Percentiles rank a stretch among this genome's conserved stretches.
phyloP scores from a whole-genome alignment of 2,329 filamentous ascomycete genomes.

The Fusarium euwallaceae region DNA sequence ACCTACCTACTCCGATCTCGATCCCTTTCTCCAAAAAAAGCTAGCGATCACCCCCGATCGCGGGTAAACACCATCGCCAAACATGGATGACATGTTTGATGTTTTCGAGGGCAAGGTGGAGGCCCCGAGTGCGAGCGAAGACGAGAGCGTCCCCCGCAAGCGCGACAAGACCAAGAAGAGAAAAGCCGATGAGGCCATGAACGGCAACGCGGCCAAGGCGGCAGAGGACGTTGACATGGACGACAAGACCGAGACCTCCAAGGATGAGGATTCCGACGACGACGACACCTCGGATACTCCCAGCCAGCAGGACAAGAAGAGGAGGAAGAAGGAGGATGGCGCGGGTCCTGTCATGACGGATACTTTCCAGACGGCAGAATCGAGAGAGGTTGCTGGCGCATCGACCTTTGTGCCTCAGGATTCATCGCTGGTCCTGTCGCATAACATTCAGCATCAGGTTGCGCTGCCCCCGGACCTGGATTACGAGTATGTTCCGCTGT shows the following conservation, averaged over 20 bases:
- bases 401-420: constrained; percentile 76
- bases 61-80: constrained; percentile 38
- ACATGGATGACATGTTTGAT: constrained; percentile 85
- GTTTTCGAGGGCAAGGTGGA: constrained; percentile 78
- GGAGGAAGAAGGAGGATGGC: constrained; percentile 70
- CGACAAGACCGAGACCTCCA: constrained; percentile 59
- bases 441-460: constrained; percentile 99
- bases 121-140: constrained; percentile 57
- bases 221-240: constrained; percentile 49
- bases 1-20: constrained; percentile 26
- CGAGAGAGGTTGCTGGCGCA: constrained; percentile 87
- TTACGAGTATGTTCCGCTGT: constrained; percentile 95
- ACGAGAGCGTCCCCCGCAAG: constrained; percentile 62
- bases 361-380: constrained; percentile 94
- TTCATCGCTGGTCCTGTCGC: constrained; percentile 84
- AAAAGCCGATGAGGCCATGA: constrained; percentile 84
- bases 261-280: constrained; percentile 52
- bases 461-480: constrained; percentile 93
- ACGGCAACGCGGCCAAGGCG: constrained; percentile 32
- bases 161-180: constrained; percentile 83
- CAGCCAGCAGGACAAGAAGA: constrained; percentile 71
- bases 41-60: constrained; percentile 30
- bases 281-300: constrained; percentile 58
- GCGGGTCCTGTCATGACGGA: constrained; percentile 87
- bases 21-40: constrained; percentile 14